Conservation (phyloP, 108 stramenopile genomes). For the Bacterosira constricta region DNA sequence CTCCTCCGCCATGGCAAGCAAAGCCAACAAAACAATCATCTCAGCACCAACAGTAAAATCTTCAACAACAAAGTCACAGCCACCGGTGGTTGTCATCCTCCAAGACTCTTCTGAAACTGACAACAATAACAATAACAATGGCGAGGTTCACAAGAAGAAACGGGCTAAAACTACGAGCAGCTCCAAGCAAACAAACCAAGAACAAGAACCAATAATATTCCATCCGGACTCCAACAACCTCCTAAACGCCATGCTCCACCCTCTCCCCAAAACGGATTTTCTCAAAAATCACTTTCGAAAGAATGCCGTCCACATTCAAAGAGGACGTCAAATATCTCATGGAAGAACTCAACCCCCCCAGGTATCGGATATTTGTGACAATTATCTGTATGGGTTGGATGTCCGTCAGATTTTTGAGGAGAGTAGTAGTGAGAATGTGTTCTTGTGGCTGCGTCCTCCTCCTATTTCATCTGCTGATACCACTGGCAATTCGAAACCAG, state of each 20-base stretch:
- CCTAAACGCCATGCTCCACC: slow-evolving; percentile 49
- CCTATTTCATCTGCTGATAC: background rate
- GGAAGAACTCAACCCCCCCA: slow-evolving; percentile 27
- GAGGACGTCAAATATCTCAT: slow-evolving; percentile 1
- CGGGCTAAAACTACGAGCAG: background rate
- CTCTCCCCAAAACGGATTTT: slow-evolving; percentile 36
- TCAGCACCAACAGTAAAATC: too few species aligned
- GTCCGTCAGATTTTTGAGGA: slow-evolving; percentile 59
- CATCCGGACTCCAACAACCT: slow-evolving; percentile 34
- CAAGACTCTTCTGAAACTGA: too few species aligned
- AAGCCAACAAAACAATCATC: too few species aligned
- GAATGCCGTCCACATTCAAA: slow-evolving; percentile 55
- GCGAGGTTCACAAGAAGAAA: background rate
- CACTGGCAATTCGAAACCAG: background rate
- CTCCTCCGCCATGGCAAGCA: too few species aligned
- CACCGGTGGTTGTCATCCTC: slow-evolving; percentile 1
- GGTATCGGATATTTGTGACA: slow-evolving; percentile 38
- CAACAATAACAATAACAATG: background rate
- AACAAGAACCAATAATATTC: background rate
- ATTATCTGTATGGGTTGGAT: slow-evolving; percentile 62
- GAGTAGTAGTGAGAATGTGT: slow-evolving; percentile 71
- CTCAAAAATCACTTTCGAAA: slow-evolving; percentile 50
- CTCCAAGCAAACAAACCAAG: too few species aligned
- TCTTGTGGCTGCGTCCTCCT: slow-evolving; percentile 63
- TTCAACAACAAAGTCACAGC: background rate